A percentile compares a stretch with the other conserved stretches of the same genome.
These are phyloP conservation scores for Cercophora sp. DNA, from an alignment of 495 filamentous ascomycete genomes.

Conservation along the genomic window DNA sequence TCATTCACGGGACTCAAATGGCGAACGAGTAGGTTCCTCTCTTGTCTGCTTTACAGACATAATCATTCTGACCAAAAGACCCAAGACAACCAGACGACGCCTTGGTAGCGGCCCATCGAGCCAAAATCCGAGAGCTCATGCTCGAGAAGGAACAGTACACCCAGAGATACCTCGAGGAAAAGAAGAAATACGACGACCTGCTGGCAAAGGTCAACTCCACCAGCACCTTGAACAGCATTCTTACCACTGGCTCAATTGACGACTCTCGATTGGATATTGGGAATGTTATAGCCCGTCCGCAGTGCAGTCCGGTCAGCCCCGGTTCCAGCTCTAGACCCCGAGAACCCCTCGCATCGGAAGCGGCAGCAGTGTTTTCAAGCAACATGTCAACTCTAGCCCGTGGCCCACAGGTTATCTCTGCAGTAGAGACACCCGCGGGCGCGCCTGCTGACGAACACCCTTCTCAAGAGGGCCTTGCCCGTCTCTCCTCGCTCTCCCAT, in stretches of 20 bases:
- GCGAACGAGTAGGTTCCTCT: neutral
- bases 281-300: neutral
- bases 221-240: neutral
- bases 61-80: too few relatives aligned
- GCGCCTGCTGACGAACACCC: too few relatives aligned
- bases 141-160: neutral
- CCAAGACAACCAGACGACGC: neutral
- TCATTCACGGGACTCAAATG: neutral
- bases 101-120: neutral
- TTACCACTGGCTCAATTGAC: neutral
- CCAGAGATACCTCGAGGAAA: neutral
- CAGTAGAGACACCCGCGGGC: neutral
- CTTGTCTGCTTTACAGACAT: too few relatives aligned
- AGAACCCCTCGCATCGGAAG: neutral
- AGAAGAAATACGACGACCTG: neutral
- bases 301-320: neutral
- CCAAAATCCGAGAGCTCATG: neutral
- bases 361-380: neutral
- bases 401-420: neutral
- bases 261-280: neutral
- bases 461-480: too few relatives aligned
- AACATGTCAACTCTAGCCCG: neutral
- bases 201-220: neutral
- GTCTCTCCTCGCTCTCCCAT: neutral
- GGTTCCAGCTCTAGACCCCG: neutral